Evolutionary conservation across 139 green algal species (phyloP), one percentile per base, ranked within the genome.

Genomic region (Chlorella sp.): DNA sequence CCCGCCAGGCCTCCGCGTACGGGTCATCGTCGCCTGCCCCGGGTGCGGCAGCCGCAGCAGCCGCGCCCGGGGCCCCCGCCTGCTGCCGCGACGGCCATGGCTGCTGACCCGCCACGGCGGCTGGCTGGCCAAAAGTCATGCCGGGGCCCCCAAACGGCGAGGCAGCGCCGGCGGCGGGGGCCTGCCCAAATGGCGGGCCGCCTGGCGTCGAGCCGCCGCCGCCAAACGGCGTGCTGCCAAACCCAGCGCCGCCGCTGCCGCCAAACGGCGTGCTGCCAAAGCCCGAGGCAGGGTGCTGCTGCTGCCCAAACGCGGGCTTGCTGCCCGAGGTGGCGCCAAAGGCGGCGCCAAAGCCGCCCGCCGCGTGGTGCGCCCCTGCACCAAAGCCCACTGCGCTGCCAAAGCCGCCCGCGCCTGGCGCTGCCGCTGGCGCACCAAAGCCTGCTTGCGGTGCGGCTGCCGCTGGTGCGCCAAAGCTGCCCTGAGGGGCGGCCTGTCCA

Each of bases 221-320:
- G 15, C 71, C 71, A 62, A 77, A 77, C 0, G 71, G 71, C 2
- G 42, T 68, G 58, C 58, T 70, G 58, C 58, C 41, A 17, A 33
- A 59, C 7, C 38, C n/a, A 3, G 11, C 51, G 6, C 42, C 31
- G 19, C 1, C 29, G 42, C 33, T 77, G 71, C 21, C 25, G 55
- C 71, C 71, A 70, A 77, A 77, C 7, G 71, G 72, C 2, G 72
- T 72, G 45, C 72, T 71, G 27, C 71, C 71, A 62, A 77, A 71
- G 33, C 50, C 68, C 2, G 68, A 8, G 27, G 46, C 48, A n/a
- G 68, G 48, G n/a, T n/a, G n/a, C 56, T 67, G 51, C 27, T 67
- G 31, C 9, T 81, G 46, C 2, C 72, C 72, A 53, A 71, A 71
- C 5, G 42, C 72, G 1, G 60, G 60, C 45, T 50, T 71, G 25